phyloP scores from a whole-genome alignment of 768 basidiomycete genomes.

The Leccinum subtestaceum region DNA sequence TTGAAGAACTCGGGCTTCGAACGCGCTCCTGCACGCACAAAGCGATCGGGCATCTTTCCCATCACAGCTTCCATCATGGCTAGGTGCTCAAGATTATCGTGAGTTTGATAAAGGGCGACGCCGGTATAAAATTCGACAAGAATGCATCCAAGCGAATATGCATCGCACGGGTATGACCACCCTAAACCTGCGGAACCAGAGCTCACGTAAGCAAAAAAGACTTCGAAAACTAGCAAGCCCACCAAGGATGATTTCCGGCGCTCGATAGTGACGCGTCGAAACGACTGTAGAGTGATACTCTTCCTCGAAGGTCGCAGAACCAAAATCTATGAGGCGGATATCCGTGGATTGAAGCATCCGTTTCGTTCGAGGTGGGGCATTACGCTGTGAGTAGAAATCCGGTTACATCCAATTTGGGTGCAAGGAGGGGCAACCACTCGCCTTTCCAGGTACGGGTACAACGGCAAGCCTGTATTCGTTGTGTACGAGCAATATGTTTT shows the following conservation, averaged over 20 bases:
- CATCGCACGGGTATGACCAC: constrained; percentile 98
- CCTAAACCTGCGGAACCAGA: constrained; percentile 67
- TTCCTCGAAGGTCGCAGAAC: constrained; percentile 95
- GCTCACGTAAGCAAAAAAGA: constrained; percentile 13
- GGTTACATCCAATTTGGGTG: constrained; percentile 6
- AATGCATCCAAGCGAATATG: constrained; percentile 97
- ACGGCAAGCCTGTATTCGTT: constrained; percentile 68
- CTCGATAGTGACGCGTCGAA: constrained; percentile 96
- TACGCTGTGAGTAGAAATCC: constrained; percentile 45
- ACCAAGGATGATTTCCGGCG: constrained; percentile 99
- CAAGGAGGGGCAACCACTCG: constrained; percentile 22
- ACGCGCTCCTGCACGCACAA: constrained; percentile 69
- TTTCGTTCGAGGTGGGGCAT: constrained; percentile 64
- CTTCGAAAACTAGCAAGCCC: constrained; percentile 26
- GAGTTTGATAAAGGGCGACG: constrained; percentile 97
- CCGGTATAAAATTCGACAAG: constrained; percentile 98
- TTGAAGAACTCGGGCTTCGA: constrained; percentile 94
- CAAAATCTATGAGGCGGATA: constrained; percentile 97
- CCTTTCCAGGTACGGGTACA: constrained; percentile 66
- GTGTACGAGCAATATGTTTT: constrained; percentile 93
- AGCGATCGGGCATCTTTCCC: constrained; percentile 93
- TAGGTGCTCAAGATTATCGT: constrained; percentile 97
- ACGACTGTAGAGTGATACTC: constrained; percentile 99
- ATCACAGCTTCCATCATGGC: constrained; percentile 99
- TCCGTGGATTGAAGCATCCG: constrained; percentile 83